A percentile compares a stretch with the other conserved stretches of the same genome.
These are phyloP conservation scores for Dendrobium officinale DNA, from an alignment of 106 monocot species.

Conservation along the genomic window DNA sequence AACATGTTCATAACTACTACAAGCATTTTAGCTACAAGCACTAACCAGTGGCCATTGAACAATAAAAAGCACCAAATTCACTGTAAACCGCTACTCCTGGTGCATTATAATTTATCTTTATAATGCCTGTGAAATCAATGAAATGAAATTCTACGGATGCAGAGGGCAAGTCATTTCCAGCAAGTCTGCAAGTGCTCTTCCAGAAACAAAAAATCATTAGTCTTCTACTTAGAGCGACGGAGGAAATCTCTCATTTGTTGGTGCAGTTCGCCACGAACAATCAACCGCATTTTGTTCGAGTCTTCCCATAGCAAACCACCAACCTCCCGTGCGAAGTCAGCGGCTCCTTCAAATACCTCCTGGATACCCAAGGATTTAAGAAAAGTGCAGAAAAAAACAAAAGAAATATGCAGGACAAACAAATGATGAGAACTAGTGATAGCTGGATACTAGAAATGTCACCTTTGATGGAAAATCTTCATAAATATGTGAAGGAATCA, in stretches of 20 bases:
- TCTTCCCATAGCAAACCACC: constrained; percentile 83
- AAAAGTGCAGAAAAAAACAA: background rate
- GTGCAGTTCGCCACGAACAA: constrained; percentile 73
- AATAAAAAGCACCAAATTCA: too few relatives aligned
- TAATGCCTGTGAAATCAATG: too few relatives aligned
- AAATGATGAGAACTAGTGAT: background rate
- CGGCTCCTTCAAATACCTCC: constrained; percentile 87
- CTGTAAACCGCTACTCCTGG: too few relatives aligned
- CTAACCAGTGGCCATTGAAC: too few relatives aligned
- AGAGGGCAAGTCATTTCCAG: too few relatives aligned
- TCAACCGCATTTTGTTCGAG: constrained; percentile 56
- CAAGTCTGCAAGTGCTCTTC: too few relatives aligned
- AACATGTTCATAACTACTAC: too few relatives aligned
- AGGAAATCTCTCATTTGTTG: constrained; percentile 88
- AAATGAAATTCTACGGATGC: too few relatives aligned
- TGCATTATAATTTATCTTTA: too few relatives aligned
- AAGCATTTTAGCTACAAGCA: too few relatives aligned
- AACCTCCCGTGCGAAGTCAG: constrained; percentile 80
- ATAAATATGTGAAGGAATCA: constrained; percentile 73
- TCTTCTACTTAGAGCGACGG: constrained; percentile 50
- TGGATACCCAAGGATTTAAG: constrained; percentile 18
- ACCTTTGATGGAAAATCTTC: constrained; percentile 99
- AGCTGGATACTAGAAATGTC: background rate
- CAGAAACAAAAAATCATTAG: too few relatives aligned
- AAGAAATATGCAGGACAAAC: background rate